Base-by-base conservation (phyloP, 805 yeast genomes). In the Teunomyces cretensis region DNA sequence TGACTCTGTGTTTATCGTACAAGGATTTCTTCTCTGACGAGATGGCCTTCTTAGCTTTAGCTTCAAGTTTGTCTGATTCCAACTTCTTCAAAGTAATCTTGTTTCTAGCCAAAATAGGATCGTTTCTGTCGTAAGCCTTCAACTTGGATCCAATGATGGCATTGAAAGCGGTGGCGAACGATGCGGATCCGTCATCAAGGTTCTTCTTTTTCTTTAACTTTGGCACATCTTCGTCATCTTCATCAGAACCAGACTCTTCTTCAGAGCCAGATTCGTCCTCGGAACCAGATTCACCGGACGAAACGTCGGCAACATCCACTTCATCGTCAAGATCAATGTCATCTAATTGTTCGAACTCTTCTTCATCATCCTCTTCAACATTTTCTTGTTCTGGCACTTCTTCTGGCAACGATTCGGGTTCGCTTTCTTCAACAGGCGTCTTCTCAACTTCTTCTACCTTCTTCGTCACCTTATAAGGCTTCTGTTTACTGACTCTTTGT, bases 41-140 rank as follows among this genome's bases (percentile, higher is more conserved):
- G 13, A 92, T 49, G 15, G 83, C 79, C 52, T 84, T 75, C 57
- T 80, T 83, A 9, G 97, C 98, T 62, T 89, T 87, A 48, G 80
- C 79, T 55, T 92, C 97, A 38, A 94, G 70, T 58, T 86, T 87
- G 42, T 87, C 88, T 27, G 83, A 78, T 54, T 91, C 97, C 45
- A 86, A 76, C 53, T 87, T 83, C 66, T 83, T 84, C 41, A 83
- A 49, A 0, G 83, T 78, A 33, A 77, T 74, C 53, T 85, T 86
- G 58, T 87, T 86, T 67, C 98, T 82, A 6, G 92, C 91, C 67
- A 92, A 75, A 45, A 92, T 88, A 2, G 99, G 99, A 62, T 91
- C 96, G 37, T 78, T 78, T 59, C 97, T 76, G 58, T 86, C 89
- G 56, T 92, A 86, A 0, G 96, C 95, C 62, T 94, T 94, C 53